phyloP scores from a whole-genome alignment of 768 basidiomycete genomes.

The Boletus tomentosulus region DNA sequence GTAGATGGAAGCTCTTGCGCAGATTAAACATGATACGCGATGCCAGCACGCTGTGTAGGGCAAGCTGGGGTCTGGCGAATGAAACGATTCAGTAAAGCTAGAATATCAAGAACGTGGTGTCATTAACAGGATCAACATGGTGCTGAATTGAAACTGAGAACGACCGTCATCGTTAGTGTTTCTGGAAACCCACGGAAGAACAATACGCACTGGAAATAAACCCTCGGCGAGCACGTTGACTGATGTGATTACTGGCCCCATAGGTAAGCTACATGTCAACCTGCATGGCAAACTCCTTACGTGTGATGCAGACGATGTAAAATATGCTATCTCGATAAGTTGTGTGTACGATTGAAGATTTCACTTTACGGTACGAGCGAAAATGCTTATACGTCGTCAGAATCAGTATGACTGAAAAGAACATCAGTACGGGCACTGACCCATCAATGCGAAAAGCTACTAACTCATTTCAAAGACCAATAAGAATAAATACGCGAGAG shows the following conservation, averaged over 20 bases:
- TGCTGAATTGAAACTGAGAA: slow-evolving; percentile 3
- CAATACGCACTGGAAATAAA: slow-evolving; percentile 7
- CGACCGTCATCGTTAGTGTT: not conserved
- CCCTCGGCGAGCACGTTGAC: slow-evolving; percentile 8
- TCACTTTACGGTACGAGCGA: slow-evolving; percentile 2
- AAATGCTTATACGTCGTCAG: slow-evolving; percentile 6
- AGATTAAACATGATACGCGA: slow-evolving; percentile 14
- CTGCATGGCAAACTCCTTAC: not conserved
- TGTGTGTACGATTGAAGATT: not conserved
- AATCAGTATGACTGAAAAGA: slow-evolving; percentile 3
- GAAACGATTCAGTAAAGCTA: not conserved
- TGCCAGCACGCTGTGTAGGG: slow-evolving; percentile 5
- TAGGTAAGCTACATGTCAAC: not conserved
- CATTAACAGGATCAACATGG: slow-evolving; percentile 5
- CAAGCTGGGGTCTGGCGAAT: slow-evolving; percentile 5
- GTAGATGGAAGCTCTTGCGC: not conserved
- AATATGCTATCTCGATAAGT: slow-evolving; percentile 16
- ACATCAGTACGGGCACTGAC: not conserved
- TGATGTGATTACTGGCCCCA: slow-evolving; percentile 11
- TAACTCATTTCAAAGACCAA: slow-evolving; percentile 10
- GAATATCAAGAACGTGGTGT: not conserved
- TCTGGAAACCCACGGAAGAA: not conserved
- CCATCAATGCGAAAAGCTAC: not conserved
- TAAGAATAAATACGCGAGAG: slow-evolving; percentile 7
- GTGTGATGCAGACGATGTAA: slow-evolving; percentile 15